Evolutionary conservation across 1,284 basidiomycete species (phyloP).

Genomic region (Pseudozyma flocculosa): DNA sequence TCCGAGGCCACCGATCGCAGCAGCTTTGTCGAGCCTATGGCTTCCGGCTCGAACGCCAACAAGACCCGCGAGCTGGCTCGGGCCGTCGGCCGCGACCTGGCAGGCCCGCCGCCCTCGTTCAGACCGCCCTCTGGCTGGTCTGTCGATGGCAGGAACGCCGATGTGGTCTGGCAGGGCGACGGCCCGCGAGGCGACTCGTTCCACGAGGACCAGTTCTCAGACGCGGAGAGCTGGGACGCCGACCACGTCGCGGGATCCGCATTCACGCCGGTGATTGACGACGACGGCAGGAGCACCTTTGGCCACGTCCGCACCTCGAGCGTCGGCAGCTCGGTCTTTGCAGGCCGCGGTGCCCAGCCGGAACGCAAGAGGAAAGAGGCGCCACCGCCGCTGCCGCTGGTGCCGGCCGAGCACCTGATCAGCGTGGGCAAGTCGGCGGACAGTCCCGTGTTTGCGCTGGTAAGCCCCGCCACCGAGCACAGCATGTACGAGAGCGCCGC

Average conservation of each 20-base stretch:
- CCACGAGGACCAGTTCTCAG: slow-evolving; percentile 41
- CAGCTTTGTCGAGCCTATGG: slow-evolving; percentile 7
- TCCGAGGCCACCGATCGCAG: not conserved
- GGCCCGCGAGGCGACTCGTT: slow-evolving; percentile 1
- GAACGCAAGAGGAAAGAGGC: slow-evolving; percentile 21
- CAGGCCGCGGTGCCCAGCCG: slow-evolving; percentile 26
- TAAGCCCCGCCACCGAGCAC: slow-evolving; percentile 19
- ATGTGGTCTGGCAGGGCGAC: slow-evolving; percentile 41
- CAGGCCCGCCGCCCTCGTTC: slow-evolving; percentile 18
- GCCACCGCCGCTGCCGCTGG: slow-evolving; percentile 27
- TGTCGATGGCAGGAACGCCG: slow-evolving; percentile 20
- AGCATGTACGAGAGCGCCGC: slow-evolving; percentile 21
- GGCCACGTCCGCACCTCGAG: slow-evolving; percentile 34
- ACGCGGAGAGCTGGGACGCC: slow-evolving; percentile 42
- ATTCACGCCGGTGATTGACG: slow-evolving; percentile 9
- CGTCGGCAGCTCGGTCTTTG: slow-evolving; percentile 46
- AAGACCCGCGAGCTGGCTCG: slow-evolving; percentile 29
- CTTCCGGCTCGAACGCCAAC: slow-evolving; percentile 1
- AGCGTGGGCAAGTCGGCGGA: not conserved
- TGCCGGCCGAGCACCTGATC: slow-evolving; percentile 5
- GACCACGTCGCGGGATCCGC: slow-evolving; percentile 15
- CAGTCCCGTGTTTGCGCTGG: slow-evolving; percentile 3
- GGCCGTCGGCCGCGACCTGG: slow-evolving; percentile 24
- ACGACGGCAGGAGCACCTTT: slow-evolving; percentile 15
- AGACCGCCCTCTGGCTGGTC: slow-evolving; percentile 36